phyloP scores from a whole-genome alignment of 306 rosid species.

The Dryas alaskensis region DNA sequence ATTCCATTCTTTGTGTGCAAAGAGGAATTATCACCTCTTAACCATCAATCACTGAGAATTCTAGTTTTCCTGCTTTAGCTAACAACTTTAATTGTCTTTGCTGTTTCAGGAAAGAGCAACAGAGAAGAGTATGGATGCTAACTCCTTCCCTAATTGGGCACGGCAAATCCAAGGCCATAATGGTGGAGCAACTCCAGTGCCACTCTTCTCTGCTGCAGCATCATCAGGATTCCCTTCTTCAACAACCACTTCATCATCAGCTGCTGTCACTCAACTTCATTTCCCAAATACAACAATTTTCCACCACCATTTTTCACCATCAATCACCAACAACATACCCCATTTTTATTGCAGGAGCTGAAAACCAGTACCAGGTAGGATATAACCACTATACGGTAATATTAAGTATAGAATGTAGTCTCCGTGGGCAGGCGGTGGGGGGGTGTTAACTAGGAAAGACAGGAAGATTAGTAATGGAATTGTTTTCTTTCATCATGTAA shows the following conservation, averaged over 20 bases:
- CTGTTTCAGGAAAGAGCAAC: constrained; percentile 72
- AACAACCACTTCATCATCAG: constrained; percentile 37
- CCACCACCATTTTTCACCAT: constrained; percentile 48
- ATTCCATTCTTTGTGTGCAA: background rate
- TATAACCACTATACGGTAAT: constrained; percentile 16
- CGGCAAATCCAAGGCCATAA: constrained; percentile 57
- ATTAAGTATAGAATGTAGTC: constrained; percentile 8
- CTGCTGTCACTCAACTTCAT: constrained; percentile 57
- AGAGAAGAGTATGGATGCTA: constrained; percentile 59
- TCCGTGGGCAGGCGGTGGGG: background rate
- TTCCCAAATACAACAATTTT: constrained; percentile 39
- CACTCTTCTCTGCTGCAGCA: constrained; percentile 90
- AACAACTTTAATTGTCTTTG: background rate
- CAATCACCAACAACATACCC: constrained; percentile 40
- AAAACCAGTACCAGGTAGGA: constrained; percentile 26
- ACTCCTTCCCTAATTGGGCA: constrained; percentile 52
- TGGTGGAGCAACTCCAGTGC: constrained; percentile 45
- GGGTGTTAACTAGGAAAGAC: constrained; percentile 19
- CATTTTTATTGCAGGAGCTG: constrained; percentile 58
- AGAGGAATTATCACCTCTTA: background rate
- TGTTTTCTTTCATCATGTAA: constrained; percentile 27
- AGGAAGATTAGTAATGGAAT: constrained; percentile 18
- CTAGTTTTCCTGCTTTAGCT: background rate
- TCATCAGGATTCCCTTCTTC: constrained; percentile 99
- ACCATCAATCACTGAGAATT: too few relatives aligned